Conservation (phyloP, 1,284 basidiomycete species). For the Heterobasidion irregulare region DNA sequence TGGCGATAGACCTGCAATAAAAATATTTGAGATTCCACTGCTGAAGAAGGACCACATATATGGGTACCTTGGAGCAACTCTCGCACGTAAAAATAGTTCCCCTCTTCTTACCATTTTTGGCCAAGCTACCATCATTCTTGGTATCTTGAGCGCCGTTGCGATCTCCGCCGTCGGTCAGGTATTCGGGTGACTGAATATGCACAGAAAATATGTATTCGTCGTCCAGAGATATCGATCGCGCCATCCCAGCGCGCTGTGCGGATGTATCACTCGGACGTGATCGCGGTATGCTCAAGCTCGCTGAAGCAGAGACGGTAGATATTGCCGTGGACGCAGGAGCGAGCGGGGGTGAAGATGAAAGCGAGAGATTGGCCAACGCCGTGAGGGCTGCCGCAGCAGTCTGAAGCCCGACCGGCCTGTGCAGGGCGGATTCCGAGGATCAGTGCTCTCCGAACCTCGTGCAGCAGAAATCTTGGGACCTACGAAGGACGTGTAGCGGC, state of each 20-base stretch:
- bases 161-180: not conserved
- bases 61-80: conserved; percentile 75
- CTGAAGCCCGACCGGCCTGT: conserved; percentile 35
- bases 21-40: not conserved
- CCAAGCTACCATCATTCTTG: conserved; percentile 18
- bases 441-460: conserved; percentile 1
- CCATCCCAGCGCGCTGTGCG: not conserved
- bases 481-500: conserved; percentile 64
- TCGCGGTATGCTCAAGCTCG: conserved; percentile 12
- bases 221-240: conserved; percentile 6
- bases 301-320: conserved; percentile 7
- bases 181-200: not conserved
- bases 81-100: conserved; percentile 88
- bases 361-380: conserved; percentile 37
- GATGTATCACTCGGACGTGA: not conserved
- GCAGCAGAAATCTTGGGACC: conserved; percentile 25
- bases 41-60: not conserved
- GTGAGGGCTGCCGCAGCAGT: conserved; percentile 37
- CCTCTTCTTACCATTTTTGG: conserved; percentile 58
- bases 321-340: conserved; percentile 10
- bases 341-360: conserved; percentile 34
- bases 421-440: conserved; percentile 5
- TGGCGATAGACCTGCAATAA: conserved; percentile 78
- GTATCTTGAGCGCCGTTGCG: conserved; percentile 18
- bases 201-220: conserved; percentile 1